Base-by-base conservation (phyloP, 1,284 basidiomycete species). In the Tilletiopsis washingtonensis region DNA sequence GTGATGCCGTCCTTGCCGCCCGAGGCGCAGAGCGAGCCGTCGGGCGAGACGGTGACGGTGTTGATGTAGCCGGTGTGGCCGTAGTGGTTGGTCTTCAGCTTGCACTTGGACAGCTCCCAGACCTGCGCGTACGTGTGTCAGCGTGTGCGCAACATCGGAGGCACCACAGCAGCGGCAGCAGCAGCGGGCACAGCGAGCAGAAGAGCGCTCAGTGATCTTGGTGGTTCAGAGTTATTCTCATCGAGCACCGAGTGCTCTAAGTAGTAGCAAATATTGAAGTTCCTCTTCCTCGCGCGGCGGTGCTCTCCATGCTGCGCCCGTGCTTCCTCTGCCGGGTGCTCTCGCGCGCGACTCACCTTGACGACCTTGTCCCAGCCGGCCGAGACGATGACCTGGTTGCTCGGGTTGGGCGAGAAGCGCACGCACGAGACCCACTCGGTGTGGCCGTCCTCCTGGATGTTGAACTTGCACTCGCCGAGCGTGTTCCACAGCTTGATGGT, bases 401-500 rank as follows among this genome's bases (percentile, higher is more conserved):
- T 74, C 62, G 93, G 86, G 78, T 98, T 99, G 57, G 94, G 94
- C 79, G 90, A 94, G 82, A 99, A 99, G 75, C 94, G 87, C 47
- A 99, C 94, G 77, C 94, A 98, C 53, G 91, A 97, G 61, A 99
- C 93, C 89, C 89, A 73, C 59, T 73, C 70, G 41, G 69, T 61
- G 68, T 73, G 94, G 64, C 93, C 91, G 69, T 98, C 94, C 70
- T 98, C 93, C 79, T 90, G 89, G 78, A 99, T 99, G 78, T 97
- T 89, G 77, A 91, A 98, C 78, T 98, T 99, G 82, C 94, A 98
- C 79, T 99, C 94, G 75, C 94, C 94, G 62, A 99, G 85, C 61
- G 94, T 99, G 81, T 99, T 98, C 94, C 94, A 99, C 74, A 99
- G 87, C 78, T 98, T 99, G 82, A 98, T 99, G 49, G 67, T 86